phyloP scores from a whole-genome alignment of 495 filamentous ascomycete genomes.

The Ramalina peruviana region DNA sequence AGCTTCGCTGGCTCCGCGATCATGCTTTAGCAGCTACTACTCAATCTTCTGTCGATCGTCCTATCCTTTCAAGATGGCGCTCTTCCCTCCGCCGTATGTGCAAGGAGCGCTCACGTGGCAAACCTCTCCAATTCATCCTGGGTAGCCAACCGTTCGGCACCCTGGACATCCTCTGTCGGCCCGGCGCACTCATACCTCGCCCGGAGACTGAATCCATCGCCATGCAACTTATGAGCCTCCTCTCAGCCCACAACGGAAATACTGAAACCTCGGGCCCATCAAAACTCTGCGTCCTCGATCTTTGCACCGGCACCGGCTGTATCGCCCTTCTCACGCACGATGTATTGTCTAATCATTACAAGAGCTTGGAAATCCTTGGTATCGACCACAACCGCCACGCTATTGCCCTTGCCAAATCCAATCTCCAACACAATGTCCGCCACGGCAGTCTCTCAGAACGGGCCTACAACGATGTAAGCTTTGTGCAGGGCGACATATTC shows the following conservation, averaged over 20 bases:
- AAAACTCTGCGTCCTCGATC: slow-evolving; percentile 53
- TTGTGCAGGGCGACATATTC: slow-evolving; percentile 44
- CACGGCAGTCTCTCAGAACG: slow-evolving; percentile 15
- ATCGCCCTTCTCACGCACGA: slow-evolving; percentile 62
- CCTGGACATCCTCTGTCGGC: slow-evolving; percentile 60
- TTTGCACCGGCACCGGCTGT: slow-evolving; percentile 86
- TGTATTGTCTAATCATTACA: slow-evolving; percentile 29
- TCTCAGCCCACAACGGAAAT: slow-evolving; percentile 12
- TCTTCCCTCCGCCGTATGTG: slow-evolving; percentile 36
- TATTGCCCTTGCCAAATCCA: slow-evolving; percentile 44
- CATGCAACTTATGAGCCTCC: slow-evolving; percentile 35
- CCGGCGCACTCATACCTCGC: slow-evolving; percentile 74
- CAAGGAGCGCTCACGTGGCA: slow-evolving; percentile 42
- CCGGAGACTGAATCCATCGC: slow-evolving; percentile 63
- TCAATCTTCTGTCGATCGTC: neutral
- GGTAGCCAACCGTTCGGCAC: slow-evolving; percentile 80
- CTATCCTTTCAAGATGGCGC: slow-evolving; percentile 14
- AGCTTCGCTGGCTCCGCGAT: slow-evolving; percentile 77
- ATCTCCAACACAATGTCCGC: slow-evolving; percentile 40
- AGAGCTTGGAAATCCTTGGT: slow-evolving; percentile 25
- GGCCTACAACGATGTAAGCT: slow-evolving; percentile 30
- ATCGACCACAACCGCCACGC: slow-evolving; percentile 34
- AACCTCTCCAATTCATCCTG: slow-evolving; percentile 80
- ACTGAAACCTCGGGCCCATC: neutral
- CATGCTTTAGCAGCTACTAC: slow-evolving; percentile 28